Percentiles rank a stretch among this genome's conserved stretches.
Evolutionary conservation across 495 filamentous ascomycete genomes (phyloP).

Genomic region (Annulohypoxylon bovei): DNA sequence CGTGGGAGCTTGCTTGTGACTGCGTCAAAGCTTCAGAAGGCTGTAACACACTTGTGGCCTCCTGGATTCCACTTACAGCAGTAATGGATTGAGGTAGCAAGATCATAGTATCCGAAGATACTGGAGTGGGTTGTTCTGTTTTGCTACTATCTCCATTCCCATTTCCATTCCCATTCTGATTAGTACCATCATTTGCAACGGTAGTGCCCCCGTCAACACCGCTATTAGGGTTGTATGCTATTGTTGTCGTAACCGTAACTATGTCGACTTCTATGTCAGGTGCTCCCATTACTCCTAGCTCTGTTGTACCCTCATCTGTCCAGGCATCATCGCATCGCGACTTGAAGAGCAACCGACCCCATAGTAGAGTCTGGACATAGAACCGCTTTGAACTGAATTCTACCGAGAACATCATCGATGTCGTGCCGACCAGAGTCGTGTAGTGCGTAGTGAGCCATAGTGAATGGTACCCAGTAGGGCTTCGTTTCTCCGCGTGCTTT

Average conservation of each 20-base stretch:
- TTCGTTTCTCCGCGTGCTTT: constrained; percentile 12
- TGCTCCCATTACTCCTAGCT: constrained; percentile 23
- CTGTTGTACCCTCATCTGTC: constrained; percentile 16
- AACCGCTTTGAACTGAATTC: constrained; percentile 27
- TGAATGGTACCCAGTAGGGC: constrained; percentile 9
- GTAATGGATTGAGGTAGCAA: constrained; percentile 8
- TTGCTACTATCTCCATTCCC: background rate
- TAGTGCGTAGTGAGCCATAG: constrained; percentile 27
- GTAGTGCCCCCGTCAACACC: background rate
- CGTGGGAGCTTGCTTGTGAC: background rate
- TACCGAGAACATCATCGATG: constrained; percentile 24
- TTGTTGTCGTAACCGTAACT: constrained; percentile 39
- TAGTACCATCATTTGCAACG: background rate
- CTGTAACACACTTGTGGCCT: constrained; percentile 10
- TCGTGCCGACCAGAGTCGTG: constrained; percentile 19
- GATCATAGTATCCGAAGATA: background rate
- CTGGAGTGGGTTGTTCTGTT: background rate
- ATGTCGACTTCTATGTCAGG: constrained; percentile 15
- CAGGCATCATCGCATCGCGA: constrained; percentile 28
- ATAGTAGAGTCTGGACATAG: constrained; percentile 24
- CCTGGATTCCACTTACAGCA: constrained; percentile 1
- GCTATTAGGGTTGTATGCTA: constrained; percentile 34
- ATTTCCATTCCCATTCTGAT: background rate
- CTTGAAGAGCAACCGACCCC: constrained; percentile 25
- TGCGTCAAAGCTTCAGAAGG: background rate